These are phyloP conservation scores for Orbilia javanica DNA, from an alignment of 2,329 filamentous ascomycete species.

Conservation along the genomic window DNA sequence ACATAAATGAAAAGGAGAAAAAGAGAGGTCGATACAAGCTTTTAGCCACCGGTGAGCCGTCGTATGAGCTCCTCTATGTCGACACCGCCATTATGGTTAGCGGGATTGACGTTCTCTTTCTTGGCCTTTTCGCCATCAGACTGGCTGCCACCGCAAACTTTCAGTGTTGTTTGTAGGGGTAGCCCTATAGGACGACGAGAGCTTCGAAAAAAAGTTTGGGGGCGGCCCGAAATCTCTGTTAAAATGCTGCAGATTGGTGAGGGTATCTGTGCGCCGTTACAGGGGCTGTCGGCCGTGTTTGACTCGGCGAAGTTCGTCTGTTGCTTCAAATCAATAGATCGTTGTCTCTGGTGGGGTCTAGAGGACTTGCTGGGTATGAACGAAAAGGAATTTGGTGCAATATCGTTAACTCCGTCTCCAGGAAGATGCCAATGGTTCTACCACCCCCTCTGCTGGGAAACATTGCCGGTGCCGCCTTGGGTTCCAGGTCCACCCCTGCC, in stretches of 20 bases:
- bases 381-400: conserved; percentile 25
- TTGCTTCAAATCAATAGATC: conserved; percentile 9
- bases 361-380: conserved; percentile 15
- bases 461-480: conserved; percentile 51
- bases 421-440: conserved; percentile 54
- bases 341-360: conserved; percentile 11
- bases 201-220: neutral
- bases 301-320: neutral
- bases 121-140: neutral
- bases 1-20: neutral
- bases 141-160: conserved; percentile 28
- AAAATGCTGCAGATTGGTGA: conserved; percentile 17
- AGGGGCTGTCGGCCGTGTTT: neutral
- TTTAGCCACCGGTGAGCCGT: conserved; percentile 38
- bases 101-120: conserved; percentile 48
- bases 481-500: conserved; percentile 52
- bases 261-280: conserved; percentile 10
- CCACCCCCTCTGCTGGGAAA: conserved; percentile 58
- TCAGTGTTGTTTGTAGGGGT: conserved; percentile 49
- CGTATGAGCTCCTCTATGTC: conserved; percentile 56
- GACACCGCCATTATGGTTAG: conserved; percentile 23
- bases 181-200: conserved; percentile 27
- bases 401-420: conserved; percentile 42
- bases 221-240: conserved; percentile 30
- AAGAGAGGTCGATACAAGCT: neutral